Evolutionary conservation across 2,329 filamentous ascomycete genomes (phyloP), one percentile per base, ranked within the genome.

Genomic region (Penicillium vulpinum): DNA sequence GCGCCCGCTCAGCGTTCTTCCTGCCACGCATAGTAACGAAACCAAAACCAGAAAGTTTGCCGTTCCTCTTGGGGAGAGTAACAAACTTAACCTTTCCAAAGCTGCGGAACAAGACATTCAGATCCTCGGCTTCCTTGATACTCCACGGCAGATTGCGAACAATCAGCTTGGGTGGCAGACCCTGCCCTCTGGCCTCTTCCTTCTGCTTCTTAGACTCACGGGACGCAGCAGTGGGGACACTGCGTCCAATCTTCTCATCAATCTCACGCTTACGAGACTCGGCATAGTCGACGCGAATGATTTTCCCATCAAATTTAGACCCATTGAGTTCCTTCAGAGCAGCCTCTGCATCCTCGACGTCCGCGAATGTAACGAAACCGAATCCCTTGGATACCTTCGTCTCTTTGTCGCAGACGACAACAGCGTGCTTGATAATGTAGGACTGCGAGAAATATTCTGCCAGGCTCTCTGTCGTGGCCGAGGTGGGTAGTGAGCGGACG

Each of bases 131-230:
- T 9, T 86, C 88, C 77, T 96, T 96, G 71, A 99, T 88, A 65
- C 88, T 96, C 94, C 94, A 99, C 0, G 94, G 93, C 69, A 99
- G 73, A 73, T 99, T 99, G 69, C 94, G 87, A 47, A 99, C 86
- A 72, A 99, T 94, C 63, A 94, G 77, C 73, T 90, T 92, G 0
- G 89, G 86, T 0, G 87, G 82, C 68, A 85, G 84, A 57, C 81
- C 79, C 16, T 82, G 78, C 64, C 85, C 81, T 58, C 83, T 83
- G 65, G 85, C 78, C 60, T 88, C 82, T 63, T 88, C 85, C 41
- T 73, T 70, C 51, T 78, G 65, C 41, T 74, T 74, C 61, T 79
- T 77, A 28, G 65, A 56, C 55, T 77, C 69, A 24, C 73, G 60
- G 18, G 72, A 65, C 28, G 67, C 70, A 28, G 72, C 69, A 6